Evolutionary conservation across 2,329 filamentous ascomycete genomes (phyloP).

Genomic region (Aaosphaeria pasadenensis): DNA sequence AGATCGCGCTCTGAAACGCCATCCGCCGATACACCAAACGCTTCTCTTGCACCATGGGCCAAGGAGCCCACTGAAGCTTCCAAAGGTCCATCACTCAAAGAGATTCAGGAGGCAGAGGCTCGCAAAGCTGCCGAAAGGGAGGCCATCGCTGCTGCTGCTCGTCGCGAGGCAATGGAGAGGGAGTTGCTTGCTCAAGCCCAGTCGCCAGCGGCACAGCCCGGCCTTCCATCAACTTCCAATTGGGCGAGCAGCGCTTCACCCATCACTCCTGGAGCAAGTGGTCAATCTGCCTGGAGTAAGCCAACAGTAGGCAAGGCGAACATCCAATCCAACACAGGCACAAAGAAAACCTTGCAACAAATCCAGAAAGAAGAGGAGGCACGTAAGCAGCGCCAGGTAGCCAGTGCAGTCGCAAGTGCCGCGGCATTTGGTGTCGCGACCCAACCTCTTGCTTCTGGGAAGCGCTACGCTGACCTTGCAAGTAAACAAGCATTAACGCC

Average conservation of each 20-base stretch:
- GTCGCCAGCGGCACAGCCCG: conserved; percentile 61
- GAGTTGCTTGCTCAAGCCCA: conserved; percentile 66
- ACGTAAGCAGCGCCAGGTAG: conserved; percentile 73
- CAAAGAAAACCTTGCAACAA: conserved; percentile 88
- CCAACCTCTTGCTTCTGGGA: conserved; percentile 54
- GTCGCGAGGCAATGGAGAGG: conserved; percentile 76
- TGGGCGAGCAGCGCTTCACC: conserved; percentile 79
- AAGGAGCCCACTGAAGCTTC: conserved; percentile 71
- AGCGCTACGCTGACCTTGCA: conserved; percentile 93
- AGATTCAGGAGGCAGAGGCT: conserved; percentile 95
- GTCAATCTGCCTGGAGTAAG: conserved; percentile 63
- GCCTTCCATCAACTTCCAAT: conserved; percentile 81
- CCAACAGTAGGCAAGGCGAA: conserved; percentile 48
- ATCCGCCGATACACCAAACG: conserved; percentile 58
- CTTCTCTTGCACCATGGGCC: conserved; percentile 91
- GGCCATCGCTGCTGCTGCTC: conserved; percentile 72
- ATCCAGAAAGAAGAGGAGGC: conserved; percentile 96
- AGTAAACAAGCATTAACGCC: conserved; percentile 62
- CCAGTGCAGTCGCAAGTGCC: conserved; percentile 45
- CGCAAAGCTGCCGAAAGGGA: conserved; percentile 89
- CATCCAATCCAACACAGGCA: conserved; percentile 39
- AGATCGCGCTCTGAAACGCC: conserved; percentile 79
- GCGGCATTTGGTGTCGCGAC: conserved; percentile 44
- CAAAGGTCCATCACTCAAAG: conserved; percentile 87
- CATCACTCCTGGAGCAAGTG: conserved; percentile 52